These are phyloP conservation scores for Luffa aegyptiaca DNA, from an alignment of 306 rosid genomes.

Conservation along the genomic window DNA sequence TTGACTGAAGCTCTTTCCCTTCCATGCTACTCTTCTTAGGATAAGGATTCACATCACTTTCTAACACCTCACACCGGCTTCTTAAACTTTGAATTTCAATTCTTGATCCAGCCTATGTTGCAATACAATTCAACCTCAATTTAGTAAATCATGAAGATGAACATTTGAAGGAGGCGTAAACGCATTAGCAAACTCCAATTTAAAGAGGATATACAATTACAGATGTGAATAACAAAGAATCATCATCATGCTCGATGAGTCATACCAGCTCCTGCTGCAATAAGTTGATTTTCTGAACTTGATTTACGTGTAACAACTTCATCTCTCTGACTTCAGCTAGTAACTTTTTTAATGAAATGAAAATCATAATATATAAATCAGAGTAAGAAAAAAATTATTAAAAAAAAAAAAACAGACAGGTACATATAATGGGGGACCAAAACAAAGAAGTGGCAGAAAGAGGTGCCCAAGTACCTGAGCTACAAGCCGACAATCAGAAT, in stretches of 20 bases:
- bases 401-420: not conserved
- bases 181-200: not conserved
- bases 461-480: conserved; percentile 19
- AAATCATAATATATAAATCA: not conserved
- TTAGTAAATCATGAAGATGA: conserved; percentile 1
- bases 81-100: conserved; percentile 21
- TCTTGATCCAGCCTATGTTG: conserved; percentile 31
- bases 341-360: conserved; percentile 10
- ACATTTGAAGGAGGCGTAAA: not conserved
- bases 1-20: not conserved
- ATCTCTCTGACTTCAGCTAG: conserved; percentile 24
- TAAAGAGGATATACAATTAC: not conserved
- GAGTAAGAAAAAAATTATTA: not conserved
- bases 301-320: conserved; percentile 22
- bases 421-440: not conserved
- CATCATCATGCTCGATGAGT: not conserved
- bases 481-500: conserved; percentile 8
- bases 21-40: not conserved
- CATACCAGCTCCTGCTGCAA: conserved; percentile 42
- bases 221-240: not conserved
- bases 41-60: conserved; percentile 6
- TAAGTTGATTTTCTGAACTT: conserved; percentile 19
- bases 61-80: conserved; percentile 15
- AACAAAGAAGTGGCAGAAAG: not conserved
- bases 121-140: not conserved